These are phyloP conservation scores for Adansonia digitata DNA, from an alignment of 345 rosid species.

Conservation along the genomic window DNA sequence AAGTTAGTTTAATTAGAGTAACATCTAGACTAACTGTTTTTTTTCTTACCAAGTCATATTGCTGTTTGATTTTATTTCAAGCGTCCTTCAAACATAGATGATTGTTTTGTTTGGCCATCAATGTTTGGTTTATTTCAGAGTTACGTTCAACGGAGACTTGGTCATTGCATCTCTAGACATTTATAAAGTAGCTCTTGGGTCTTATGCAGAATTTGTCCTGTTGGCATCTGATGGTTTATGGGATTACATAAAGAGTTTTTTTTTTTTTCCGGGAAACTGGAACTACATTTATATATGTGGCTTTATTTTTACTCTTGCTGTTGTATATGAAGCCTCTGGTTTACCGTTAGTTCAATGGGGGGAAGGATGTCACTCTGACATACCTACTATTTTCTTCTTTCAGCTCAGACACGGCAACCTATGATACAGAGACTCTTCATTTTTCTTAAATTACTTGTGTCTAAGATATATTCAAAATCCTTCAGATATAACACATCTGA, in stretches of 20 bases:
- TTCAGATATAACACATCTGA: too few relatives aligned
- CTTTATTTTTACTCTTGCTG: background rate
- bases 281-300: background rate
- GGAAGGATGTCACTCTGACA: conserved; percentile 2
- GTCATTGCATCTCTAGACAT: conserved; percentile 74
- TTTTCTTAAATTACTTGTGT: too few relatives aligned
- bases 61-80: background rate
- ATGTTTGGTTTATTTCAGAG: conserved; percentile 35
- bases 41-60: background rate
- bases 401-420: conserved; percentile 81
- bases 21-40: background rate
- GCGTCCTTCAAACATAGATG: conserved; percentile 1
- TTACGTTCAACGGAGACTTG: conserved; percentile 65
- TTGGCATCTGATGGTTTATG: conserved; percentile 93
- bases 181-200: conserved; percentile 54
- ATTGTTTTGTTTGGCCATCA: background rate
- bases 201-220: conserved; percentile 73
- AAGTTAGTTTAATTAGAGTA: background rate
- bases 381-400: conserved; percentile 19
- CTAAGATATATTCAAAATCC: conserved; percentile 73
- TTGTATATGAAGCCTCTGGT: background rate
- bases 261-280: too few relatives aligned
- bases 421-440: too few relatives aligned
- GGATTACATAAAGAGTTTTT: conserved; percentile 87
- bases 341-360: background rate